Percentiles rank a stretch among this genome's conserved stretches.
Evolutionary conservation across 352 stramenopile species (phyloP).

Genomic region (Phytophthora multivora): DNA sequence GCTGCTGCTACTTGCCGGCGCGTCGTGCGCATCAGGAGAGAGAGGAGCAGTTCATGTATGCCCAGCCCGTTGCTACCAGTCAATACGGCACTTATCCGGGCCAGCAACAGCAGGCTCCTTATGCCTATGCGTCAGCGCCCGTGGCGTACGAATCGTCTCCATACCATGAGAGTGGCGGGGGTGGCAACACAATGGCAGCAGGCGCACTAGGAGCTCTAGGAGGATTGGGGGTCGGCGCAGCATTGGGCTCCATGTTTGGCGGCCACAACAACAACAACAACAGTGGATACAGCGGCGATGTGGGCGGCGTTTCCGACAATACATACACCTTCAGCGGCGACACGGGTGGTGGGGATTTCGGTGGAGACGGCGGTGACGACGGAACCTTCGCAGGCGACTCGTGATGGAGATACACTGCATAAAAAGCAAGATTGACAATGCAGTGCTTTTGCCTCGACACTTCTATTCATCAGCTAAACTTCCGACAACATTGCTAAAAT

Average conservation of each 20-base stretch:
- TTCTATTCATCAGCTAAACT: not conserved
- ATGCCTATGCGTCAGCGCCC: constrained; percentile 59
- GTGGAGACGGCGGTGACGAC: constrained; percentile 37
- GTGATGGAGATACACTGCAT: too few relatives aligned
- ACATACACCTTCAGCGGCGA: constrained; percentile 65
- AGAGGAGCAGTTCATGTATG: constrained; percentile 42
- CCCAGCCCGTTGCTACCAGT: constrained; percentile 34
- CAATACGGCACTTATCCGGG: constrained; percentile 50
- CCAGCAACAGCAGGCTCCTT: constrained; percentile 43
- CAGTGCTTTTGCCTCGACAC: not conserved
- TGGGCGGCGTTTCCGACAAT: constrained; percentile 36
- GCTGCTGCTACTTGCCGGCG: constrained; percentile 53
- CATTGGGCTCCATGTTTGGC: constrained; percentile 52
- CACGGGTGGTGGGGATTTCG: constrained; percentile 43
- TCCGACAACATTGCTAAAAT: not conserved
- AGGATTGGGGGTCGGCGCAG: constrained; percentile 53
- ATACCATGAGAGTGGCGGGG: constrained; percentile 22
- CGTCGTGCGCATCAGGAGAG: constrained; percentile 31
- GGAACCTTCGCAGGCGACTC: constrained; percentile 61
- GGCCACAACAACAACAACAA: constrained; percentile 24
- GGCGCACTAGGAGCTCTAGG: constrained; percentile 52
- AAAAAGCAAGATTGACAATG: not conserved
- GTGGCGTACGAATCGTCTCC: constrained; percentile 27
- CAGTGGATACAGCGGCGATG: constrained; percentile 45
- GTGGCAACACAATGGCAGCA: constrained; percentile 33